A percentile compares a stretch with the other conserved stretches of the same genome.
phyloP scores from a whole-genome alignment of 2,329 filamentous ascomycete genomes.

The Phaeoacremonium minimum region DNA sequence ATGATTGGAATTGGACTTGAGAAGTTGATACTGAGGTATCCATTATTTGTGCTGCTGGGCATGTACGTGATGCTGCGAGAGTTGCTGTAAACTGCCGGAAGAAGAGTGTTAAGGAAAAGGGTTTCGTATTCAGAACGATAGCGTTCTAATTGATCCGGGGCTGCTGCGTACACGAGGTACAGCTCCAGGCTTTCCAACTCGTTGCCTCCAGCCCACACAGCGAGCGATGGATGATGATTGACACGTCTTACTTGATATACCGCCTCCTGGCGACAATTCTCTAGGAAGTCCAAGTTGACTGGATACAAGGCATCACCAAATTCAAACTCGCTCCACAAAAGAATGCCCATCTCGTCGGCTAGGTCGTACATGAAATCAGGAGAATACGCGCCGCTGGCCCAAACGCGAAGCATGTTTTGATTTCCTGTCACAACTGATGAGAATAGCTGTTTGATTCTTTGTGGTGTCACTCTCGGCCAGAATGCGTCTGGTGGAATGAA shows the following conservation, averaged over 20 bases:
- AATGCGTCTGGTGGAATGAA: slow-evolving; percentile 60
- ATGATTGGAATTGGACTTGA: slow-evolving; percentile 46
- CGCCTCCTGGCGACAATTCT: slow-evolving; percentile 51
- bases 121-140: slow-evolving; percentile 51
- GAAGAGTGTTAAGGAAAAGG: slow-evolving; percentile 50
- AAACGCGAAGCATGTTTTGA: slow-evolving; percentile 62
- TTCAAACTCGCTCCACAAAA: slow-evolving; percentile 61
- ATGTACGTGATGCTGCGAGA: slow-evolving; percentile 56
- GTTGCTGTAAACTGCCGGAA: slow-evolving; percentile 54
- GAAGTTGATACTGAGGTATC: slow-evolving; percentile 50
- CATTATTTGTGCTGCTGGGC: slow-evolving; percentile 56
- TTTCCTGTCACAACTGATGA: slow-evolving; percentile 51
- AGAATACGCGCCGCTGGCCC: slow-evolving; percentile 55
- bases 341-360: slow-evolving; percentile 55
- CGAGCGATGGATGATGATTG: slow-evolving; percentile 55
- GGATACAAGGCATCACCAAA: slow-evolving; percentile 60
- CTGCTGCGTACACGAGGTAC: slow-evolving; percentile 24
- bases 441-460: slow-evolving; percentile 47
- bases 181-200: slow-evolving; percentile 57
- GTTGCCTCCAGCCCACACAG: slow-evolving; percentile 52
- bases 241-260: slow-evolving; percentile 56
- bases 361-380: slow-evolving; percentile 61
- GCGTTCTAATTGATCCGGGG: slow-evolving; percentile 35
- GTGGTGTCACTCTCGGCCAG: slow-evolving; percentile 54
- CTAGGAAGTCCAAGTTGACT: slow-evolving; percentile 45